Evolutionary conservation across 2,329 filamentous ascomycete species (phyloP).

Genomic region (Exophiala oligosperma): DNA sequence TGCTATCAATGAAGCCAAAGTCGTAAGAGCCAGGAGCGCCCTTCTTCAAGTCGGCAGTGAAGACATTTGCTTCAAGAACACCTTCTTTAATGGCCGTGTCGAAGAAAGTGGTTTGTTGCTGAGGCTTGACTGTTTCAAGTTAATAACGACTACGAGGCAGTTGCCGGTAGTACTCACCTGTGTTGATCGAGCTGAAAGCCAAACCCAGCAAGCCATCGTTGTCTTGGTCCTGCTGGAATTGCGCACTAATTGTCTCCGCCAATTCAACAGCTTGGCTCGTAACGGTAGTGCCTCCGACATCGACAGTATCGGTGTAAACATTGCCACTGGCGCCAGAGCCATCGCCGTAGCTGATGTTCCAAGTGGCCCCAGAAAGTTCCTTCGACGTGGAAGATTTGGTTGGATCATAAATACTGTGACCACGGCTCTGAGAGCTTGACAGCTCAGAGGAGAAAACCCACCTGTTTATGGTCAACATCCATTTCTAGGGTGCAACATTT

Average conservation of each 20-base stretch:
- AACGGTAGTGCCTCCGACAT: slow-evolving; percentile 60
- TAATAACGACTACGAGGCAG: neutral
- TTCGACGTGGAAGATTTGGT: slow-evolving; percentile 44
- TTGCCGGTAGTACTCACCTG: slow-evolving; percentile 31
- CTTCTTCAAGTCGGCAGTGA: slow-evolving; percentile 57
- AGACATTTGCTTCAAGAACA: slow-evolving; percentile 51
- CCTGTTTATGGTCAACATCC: slow-evolving; percentile 35
- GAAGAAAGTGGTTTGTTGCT: slow-evolving; percentile 58
- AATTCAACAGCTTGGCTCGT: slow-evolving; percentile 65
- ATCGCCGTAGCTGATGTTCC: slow-evolving; percentile 66
- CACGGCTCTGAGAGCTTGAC: slow-evolving; percentile 48
- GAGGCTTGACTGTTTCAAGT: slow-evolving; percentile 43
- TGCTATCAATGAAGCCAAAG: slow-evolving; percentile 60
- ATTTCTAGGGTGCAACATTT: neutral
- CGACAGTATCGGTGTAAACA: slow-evolving; percentile 66
- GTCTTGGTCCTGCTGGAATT: slow-evolving; percentile 52
- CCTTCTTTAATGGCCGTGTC: slow-evolving; percentile 54
- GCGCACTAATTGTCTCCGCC: slow-evolving; percentile 57
- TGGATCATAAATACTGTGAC: slow-evolving; percentile 61
- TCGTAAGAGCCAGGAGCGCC: slow-evolving; percentile 54
- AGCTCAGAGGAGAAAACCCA: slow-evolving; percentile 68
- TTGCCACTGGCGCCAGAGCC: slow-evolving; percentile 62
- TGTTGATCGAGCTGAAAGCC: slow-evolving; percentile 61
- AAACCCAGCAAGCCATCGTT: slow-evolving; percentile 63
- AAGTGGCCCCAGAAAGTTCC: slow-evolving; percentile 51